A percentile compares a stretch with the other conserved stretches of the same genome.
These are phyloP conservation scores for Paraphoma chrysanthemicola DNA, from an alignment of 2,329 filamentous ascomycete genomes.

Conservation along the genomic window DNA sequence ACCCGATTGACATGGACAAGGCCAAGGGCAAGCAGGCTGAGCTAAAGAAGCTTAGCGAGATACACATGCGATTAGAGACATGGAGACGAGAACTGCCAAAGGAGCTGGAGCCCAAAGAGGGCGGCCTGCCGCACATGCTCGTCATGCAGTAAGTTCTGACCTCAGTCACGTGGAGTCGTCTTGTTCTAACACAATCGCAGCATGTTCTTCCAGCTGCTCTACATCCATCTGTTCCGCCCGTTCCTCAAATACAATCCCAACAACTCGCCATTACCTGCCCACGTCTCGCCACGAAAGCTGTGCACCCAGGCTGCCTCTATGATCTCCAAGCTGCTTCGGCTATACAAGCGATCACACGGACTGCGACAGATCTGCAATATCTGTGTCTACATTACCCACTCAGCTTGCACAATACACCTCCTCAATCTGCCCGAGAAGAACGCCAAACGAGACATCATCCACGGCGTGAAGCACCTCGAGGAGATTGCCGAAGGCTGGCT, in stretches of 20 bases:
- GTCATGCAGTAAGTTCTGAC: conserved; percentile 78
- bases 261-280: conserved; percentile 81
- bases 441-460: conserved; percentile 85
- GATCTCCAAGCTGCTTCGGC: conserved; percentile 90
- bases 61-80: conserved; percentile 86
- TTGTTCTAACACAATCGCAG: conserved; percentile 56
- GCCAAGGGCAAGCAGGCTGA: conserved; percentile 78
- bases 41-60: conserved; percentile 88
- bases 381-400: conserved; percentile 93
- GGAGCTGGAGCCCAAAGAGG: conserved; percentile 89
- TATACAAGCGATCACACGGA: conserved; percentile 93
- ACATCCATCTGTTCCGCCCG: conserved; percentile 93
- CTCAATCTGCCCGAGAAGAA: conserved; percentile 93
- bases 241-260: conserved; percentile 89
- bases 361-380: conserved; percentile 95
- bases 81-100: conserved; percentile 86
- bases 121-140: conserved; percentile 82
- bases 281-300: conserved; percentile 88
- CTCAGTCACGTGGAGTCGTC: background rate
- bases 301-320: conserved; percentile 88
- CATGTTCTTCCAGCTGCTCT: conserved; percentile 97
- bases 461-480: conserved; percentile 89
- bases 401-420: conserved; percentile 91
- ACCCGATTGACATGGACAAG: conserved; percentile 71
- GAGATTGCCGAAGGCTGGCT: conserved; percentile 97